Evolutionary conservation across 352 stramenopile species (phyloP).

Genomic region (Pythium aphanidermatum): DNA sequence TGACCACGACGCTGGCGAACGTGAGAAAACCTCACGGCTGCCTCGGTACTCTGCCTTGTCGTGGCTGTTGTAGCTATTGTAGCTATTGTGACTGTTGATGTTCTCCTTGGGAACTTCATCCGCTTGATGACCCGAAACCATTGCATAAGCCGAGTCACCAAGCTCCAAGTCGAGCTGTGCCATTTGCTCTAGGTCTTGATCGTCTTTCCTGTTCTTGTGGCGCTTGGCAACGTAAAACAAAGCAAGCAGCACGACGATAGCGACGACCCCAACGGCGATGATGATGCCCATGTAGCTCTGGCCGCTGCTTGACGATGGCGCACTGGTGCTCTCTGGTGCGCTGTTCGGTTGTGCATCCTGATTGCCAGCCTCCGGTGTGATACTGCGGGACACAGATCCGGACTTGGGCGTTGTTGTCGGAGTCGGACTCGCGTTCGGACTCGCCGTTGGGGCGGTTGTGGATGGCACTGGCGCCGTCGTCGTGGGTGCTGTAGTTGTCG

Average conservation of each 20-base stretch:
- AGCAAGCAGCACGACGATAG: constrained; percentile 10
- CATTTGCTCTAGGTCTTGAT: constrained; percentile 7
- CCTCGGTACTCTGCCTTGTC: no score
- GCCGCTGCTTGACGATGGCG: not conserved
- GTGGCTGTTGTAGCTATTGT: not conserved
- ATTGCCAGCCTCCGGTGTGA: not conserved
- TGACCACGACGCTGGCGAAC: constrained; percentile 11
- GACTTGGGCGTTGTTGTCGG: not conserved
- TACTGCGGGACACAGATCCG: not conserved
- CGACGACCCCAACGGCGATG: constrained; percentile 13
- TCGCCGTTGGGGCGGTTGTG: not conserved
- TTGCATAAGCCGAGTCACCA: constrained; percentile 9
- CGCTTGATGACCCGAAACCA: not conserved
- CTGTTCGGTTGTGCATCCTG: no score
- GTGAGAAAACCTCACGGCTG: no score
- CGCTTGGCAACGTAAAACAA: constrained; percentile 10
- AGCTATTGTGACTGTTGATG: not conserved
- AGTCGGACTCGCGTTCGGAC: not conserved
- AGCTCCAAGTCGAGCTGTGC: constrained; percentile 12
- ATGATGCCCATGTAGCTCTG: constrained; percentile 9
- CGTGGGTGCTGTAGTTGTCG: not conserved
- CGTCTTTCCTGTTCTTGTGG: constrained; percentile 3
- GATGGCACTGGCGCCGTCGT: not conserved
- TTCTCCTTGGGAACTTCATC: not conserved
- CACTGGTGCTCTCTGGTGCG: no score